These are phyloP conservation scores for Solanum pennellii DNA, from an alignment of 257 asterid species.

Conservation along the genomic window DNA sequence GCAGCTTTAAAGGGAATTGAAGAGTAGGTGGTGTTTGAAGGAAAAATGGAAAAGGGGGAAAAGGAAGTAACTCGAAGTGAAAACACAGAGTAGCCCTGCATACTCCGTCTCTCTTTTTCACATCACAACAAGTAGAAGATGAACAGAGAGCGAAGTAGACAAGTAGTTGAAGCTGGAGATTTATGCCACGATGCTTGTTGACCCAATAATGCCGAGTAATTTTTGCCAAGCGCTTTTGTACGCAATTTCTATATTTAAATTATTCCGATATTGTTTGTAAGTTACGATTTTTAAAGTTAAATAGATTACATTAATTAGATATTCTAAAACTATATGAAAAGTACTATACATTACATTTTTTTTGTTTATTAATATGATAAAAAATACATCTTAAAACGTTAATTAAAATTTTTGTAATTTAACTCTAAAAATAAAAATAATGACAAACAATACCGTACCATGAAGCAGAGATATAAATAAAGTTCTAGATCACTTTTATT, in stretches of 20 bases:
- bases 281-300: too few species aligned
- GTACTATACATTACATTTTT: too few species aligned
- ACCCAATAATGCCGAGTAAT: not conserved
- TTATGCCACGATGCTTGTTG: not conserved
- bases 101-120: not conserved
- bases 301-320: too few species aligned
- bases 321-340: too few species aligned
- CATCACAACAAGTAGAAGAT: not conserved
- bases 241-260: not conserved
- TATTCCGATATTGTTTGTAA: too few species aligned
- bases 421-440: too few species aligned
- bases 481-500: too few species aligned
- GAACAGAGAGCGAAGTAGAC: not conserved
- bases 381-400: too few species aligned
- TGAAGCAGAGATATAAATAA: too few species aligned
- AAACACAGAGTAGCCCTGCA: conserved; percentile 15
- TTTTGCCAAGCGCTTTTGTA: not conserved
- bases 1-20: not conserved
- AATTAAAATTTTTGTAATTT: too few species aligned
- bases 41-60: not conserved
- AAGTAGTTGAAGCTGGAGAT: not conserved
- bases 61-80: not conserved
- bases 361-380: too few species aligned
- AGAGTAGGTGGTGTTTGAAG: not conserved
- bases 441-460: too few species aligned